Evolutionary conservation across 257 asterid genomes (phyloP).

Genomic region (Echites panduratus): DNA sequence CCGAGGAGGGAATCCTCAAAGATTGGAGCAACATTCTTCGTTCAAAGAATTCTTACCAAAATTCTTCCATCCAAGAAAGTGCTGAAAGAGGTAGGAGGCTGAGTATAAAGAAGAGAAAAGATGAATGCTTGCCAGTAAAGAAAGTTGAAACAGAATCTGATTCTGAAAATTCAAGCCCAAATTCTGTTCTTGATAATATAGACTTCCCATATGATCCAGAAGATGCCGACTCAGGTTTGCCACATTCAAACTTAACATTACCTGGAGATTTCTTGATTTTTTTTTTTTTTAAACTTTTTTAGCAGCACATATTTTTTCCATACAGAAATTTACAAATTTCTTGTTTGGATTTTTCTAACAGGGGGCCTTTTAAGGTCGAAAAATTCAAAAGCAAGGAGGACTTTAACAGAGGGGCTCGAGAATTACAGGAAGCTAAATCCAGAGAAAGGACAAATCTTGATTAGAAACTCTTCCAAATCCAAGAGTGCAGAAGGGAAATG

Average conservation of each 20-base stretch:
- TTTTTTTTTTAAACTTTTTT: no score
- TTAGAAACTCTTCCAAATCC: constrained; percentile 7
- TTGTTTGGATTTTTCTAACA: constrained; percentile 20
- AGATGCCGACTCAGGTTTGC: constrained; percentile 43
- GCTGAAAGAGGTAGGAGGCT: background rate
- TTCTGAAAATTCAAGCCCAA: constrained; percentile 63
- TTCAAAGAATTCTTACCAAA: constrained; percentile 8
- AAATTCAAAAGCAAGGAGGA: constrained; percentile 51
- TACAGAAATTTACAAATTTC: background rate
- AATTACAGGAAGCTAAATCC: constrained; percentile 26
- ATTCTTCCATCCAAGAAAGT: constrained; percentile 3
- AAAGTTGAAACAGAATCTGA: constrained; percentile 28
- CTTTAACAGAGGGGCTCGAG: constrained; percentile 50
- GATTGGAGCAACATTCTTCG: constrained; percentile 26
- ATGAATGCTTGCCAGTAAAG: constrained; percentile 13
- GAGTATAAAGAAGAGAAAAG: constrained; percentile 21
- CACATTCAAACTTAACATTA: background rate
- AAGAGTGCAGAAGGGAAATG: constrained; percentile 5
- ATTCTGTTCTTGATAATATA: constrained; percentile 51
- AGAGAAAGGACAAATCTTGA: background rate
- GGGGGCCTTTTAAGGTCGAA: constrained; percentile 38
- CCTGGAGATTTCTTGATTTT: background rate
- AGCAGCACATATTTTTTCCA: background rate
- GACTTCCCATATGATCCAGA: constrained; percentile 39
- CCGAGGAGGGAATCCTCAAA: constrained; percentile 15